phyloP scores from a whole-genome alignment of 2,329 filamentous ascomycete species.

The Colletotrichum aenigma region DNA sequence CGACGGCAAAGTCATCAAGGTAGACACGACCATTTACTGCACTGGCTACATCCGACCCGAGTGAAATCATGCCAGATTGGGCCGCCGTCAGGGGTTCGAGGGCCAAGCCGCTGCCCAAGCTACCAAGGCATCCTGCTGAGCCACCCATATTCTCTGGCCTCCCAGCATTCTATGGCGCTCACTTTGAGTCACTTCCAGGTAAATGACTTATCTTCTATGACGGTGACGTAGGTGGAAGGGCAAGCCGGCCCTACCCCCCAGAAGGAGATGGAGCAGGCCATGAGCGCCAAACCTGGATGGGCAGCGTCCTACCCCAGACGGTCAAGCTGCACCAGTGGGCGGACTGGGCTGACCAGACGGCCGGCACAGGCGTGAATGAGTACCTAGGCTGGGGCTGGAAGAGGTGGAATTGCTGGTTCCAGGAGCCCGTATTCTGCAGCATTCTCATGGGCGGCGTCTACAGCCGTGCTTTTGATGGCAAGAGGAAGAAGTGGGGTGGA shows the following conservation, averaged over 20 bases:
- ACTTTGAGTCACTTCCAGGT: conserved; percentile 32
- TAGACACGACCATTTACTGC: conserved; percentile 28
- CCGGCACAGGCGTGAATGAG: conserved; percentile 41
- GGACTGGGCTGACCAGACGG: conserved; percentile 37
- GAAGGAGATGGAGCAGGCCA: conserved; percentile 28
- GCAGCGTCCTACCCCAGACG: conserved; percentile 16
- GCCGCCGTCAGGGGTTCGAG: conserved; percentile 24
- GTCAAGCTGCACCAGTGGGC: conserved; percentile 32
- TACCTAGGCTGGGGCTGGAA: conserved; percentile 41
- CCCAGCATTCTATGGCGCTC: conserved; percentile 26
- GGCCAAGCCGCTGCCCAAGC: conserved; percentile 25
- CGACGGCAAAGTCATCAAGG: conserved; percentile 25
- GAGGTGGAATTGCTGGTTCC: conserved; percentile 44
- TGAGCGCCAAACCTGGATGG: too few species aligned
- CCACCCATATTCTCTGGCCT: conserved; percentile 39
- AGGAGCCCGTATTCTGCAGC: conserved; percentile 37
- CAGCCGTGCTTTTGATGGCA: conserved; percentile 40
- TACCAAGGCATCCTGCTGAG: conserved; percentile 15
- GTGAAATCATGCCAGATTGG: neutral
- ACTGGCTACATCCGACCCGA: conserved; percentile 27
- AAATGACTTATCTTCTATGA: conserved; percentile 39
- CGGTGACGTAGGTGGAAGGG: conserved; percentile 37
- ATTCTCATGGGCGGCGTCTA: conserved; percentile 41
- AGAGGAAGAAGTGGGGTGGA: conserved; percentile 40
- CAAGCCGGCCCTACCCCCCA: conserved; percentile 26